These are phyloP conservation scores for Lathyrus oleraceus DNA, from an alignment of 306 rosid genomes.

Conservation along the genomic window DNA sequence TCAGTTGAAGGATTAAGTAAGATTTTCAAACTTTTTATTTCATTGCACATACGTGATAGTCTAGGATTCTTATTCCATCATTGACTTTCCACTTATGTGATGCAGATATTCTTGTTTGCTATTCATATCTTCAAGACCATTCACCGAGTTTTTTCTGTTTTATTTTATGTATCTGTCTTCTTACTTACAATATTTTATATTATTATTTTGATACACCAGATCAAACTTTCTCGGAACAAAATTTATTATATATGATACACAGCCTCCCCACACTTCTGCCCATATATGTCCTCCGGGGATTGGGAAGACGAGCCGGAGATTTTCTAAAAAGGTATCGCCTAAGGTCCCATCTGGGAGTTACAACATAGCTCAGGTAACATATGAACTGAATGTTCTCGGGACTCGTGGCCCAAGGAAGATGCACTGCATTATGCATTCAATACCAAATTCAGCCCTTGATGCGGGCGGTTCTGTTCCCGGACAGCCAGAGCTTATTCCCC, in stretches of 20 bases:
- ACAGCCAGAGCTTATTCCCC: constrained; percentile 70
- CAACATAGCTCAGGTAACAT: constrained; percentile 86
- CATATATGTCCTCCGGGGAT: constrained; percentile 67
- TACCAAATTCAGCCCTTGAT: constrained; percentile 76
- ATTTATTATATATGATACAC: constrained; percentile 82
- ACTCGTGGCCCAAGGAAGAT: constrained; percentile 94
- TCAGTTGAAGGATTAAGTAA: background rate
- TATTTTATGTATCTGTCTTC: background rate
- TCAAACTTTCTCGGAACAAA: constrained; percentile 95
- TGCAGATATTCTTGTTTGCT: constrained; percentile 14
- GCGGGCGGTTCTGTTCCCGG: constrained; percentile 76
- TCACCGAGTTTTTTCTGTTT: background rate
- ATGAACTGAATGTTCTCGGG: constrained; percentile 87
- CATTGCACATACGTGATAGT: too few relatives aligned
- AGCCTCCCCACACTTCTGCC: constrained; percentile 67
- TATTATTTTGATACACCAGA: constrained; percentile 51
- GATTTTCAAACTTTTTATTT: background rate
- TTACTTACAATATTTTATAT: background rate
- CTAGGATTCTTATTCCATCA: too few relatives aligned
- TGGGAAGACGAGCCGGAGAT: constrained; percentile 76
- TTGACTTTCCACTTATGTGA: too few relatives aligned
- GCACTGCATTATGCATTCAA: constrained; percentile 90
- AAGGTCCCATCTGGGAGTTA: constrained; percentile 91
- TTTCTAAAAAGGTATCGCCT: constrained; percentile 89
- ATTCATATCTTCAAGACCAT: constrained; percentile 4